Evolutionary conservation across 108 stramenopile genomes (phyloP), one percentile per base, ranked within the genome.

Genomic region (Heterococcus sp.): DNA sequence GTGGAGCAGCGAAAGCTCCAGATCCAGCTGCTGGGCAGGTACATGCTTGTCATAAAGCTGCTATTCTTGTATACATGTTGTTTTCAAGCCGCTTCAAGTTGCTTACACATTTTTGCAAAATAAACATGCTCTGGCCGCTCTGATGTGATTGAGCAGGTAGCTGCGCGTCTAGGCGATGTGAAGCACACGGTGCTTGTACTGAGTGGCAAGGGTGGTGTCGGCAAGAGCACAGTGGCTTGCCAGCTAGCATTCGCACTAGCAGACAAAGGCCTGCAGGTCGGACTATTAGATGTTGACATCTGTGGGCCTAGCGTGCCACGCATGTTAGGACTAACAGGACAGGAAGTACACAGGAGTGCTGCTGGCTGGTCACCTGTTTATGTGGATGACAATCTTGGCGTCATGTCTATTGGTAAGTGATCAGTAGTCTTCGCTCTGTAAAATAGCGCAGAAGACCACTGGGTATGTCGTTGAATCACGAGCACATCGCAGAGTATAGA

Each of bases 311-410:
- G 94, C 68, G 93, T 93, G 21, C 95, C 97, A 29, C 92, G 95
- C 3, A 96, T 98, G 96, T 71, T 85, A n/a, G 82, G 83, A 11
- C 75, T 85, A 32, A 65, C 35, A 35, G 84, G 83, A 34, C 76
- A 77, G 58, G 81, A 84, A 72, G 82, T 83, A 29, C 85, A 83
- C 69, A 73, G 94, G 77, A 93, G 93, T 33, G 93, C 94, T 36
- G 88, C 91, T 4, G 97, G 98, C 2, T 99, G 98, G 98, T 94
- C 92, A 28, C 98, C 98, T 0, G 96, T 99, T 35, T 99, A 96
- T 78, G 91, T 93, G 36, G 85, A 86, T 5, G 96, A 96, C 77
- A 79, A 85, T 35, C 79, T 99, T 27, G 95, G 93, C 34, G 94
- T 97, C 77, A 97, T 99, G 94, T 93, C 92, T 5, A 97, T 98